These are phyloP conservation scores for Amniculicola lignicola DNA, from an alignment of 495 filamentous ascomycete genomes.

Conservation along the genomic window DNA sequence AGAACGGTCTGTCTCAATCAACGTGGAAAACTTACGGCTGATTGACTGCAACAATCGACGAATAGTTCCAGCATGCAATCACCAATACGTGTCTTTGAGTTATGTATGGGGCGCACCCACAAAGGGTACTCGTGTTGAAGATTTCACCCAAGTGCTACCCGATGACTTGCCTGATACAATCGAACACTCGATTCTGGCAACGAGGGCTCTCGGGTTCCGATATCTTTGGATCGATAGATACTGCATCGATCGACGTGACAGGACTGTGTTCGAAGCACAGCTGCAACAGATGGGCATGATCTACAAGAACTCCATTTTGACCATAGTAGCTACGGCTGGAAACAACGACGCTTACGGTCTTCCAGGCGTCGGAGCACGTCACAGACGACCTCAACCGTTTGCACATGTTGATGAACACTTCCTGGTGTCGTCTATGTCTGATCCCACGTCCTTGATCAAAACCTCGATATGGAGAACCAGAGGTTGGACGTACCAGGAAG, in stretches of 20 bases:
- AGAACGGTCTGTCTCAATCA: no score
- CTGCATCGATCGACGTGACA: conserved; percentile 23
- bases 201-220: conserved; percentile 6
- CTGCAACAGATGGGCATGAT: conserved; percentile 24
- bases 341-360: conserved; percentile 4
- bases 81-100: no score
- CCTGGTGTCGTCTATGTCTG: background rate
- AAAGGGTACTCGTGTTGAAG: no score
- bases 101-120: no score
- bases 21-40: no score
- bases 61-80: no score
- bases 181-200: conserved; percentile 13
- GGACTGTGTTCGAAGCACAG: background rate
- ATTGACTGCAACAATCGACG: no score
- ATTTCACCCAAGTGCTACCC: no score
- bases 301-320: conserved; percentile 15
- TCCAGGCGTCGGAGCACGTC: conserved; percentile 5
- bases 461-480: background rate
- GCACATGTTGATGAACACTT: background rate
- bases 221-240: conserved; percentile 30
- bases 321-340: conserved; percentile 19
- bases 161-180: conserved; percentile 2
- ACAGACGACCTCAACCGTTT: background rate
- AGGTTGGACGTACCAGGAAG: conserved; percentile 7
- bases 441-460: background rate